Percentiles rank a stretch among this genome's conserved stretches.
phyloP scores from a whole-genome alignment of 805 yeast species.

The Lipomyces kockii region DNA sequence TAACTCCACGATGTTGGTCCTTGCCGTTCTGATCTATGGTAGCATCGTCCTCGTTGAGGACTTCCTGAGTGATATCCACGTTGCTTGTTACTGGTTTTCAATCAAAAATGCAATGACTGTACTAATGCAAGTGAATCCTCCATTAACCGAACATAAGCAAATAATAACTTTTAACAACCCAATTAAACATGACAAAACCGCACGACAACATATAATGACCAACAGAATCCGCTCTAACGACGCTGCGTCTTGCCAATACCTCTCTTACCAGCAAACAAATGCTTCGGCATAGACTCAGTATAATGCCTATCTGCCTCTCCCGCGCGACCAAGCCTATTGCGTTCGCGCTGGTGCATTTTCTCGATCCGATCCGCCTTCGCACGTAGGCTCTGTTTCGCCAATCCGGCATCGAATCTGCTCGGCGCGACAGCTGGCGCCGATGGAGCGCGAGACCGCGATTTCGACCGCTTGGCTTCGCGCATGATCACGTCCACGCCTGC shows the following conservation, averaged over 20 bases:
- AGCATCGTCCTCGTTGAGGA: too few relatives aligned
- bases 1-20: too few relatives aligned
- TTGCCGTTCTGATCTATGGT: too few relatives aligned
- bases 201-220: background rate
- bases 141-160: background rate
- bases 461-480: slow-evolving; percentile 52
- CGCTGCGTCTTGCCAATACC: slow-evolving; percentile 91
- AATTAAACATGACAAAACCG: background rate
- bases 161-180: background rate
- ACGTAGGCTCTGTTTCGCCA: slow-evolving; percentile 75
- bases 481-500: slow-evolving; percentile 81
- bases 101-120: background rate
- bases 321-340: slow-evolving; percentile 87
- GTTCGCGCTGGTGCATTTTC: slow-evolving; percentile 88
- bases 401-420: slow-evolving; percentile 73
- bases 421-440: slow-evolving; percentile 33
- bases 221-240: slow-evolving; percentile 49
- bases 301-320: slow-evolving; percentile 97
- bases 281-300: slow-evolving; percentile 86
- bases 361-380: slow-evolving; percentile 84
- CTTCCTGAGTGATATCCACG: too few relatives aligned
- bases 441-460: slow-evolving; percentile 44
- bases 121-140: background rate
- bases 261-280: slow-evolving; percentile 94
- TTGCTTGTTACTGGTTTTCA: too few relatives aligned